Evolutionary conservation across 768 basidiomycete genomes (phyloP).

Genomic region (Lyophyllum decastes): DNA sequence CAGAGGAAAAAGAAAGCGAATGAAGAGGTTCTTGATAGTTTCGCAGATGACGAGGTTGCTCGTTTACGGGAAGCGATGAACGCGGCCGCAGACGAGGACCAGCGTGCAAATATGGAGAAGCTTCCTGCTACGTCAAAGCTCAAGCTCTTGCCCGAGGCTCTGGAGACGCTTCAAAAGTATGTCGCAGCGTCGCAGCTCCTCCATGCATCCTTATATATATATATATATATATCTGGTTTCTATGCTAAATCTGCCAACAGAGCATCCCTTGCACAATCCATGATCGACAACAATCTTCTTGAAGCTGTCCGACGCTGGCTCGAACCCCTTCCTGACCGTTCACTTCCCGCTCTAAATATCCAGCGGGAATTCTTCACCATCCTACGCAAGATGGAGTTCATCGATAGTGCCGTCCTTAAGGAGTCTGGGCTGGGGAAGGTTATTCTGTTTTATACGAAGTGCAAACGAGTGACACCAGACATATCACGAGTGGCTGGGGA

Average conservation of each 20-base stretch:
- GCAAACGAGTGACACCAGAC: constrained; percentile 82
- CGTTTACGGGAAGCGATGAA: constrained; percentile 90
- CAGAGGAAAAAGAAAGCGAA: constrained; percentile 75
- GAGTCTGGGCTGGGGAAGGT: constrained; percentile 89
- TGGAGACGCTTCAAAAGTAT: constrained; percentile 92
- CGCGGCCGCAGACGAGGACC: constrained; percentile 81
- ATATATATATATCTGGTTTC: too few relatives aligned
- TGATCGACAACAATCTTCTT: constrained; percentile 93
- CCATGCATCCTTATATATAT: too few relatives aligned
- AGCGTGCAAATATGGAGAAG: constrained; percentile 76
- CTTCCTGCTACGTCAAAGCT: constrained; percentile 85
- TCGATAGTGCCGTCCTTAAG: constrained; percentile 88
- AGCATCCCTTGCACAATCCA: constrained; percentile 83
- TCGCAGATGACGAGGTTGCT: constrained; percentile 89
- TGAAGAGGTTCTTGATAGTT: constrained; percentile 81
- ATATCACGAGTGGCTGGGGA: constrained; percentile 81
- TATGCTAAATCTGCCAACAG: constrained; percentile 36
- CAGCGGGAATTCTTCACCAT: constrained; percentile 88
- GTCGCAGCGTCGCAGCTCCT: constrained; percentile 26
- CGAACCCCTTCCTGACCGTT: constrained; percentile 90
- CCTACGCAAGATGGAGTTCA: constrained; percentile 87
- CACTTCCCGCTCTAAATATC: constrained; percentile 93
- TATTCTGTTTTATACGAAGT: constrained; percentile 94
- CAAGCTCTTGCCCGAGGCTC: constrained; percentile 81
- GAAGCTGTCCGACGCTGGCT: constrained; percentile 90